Base-by-base conservation (phyloP, 2,329 filamentous ascomycete species). In the Thelonectria rubi region DNA sequence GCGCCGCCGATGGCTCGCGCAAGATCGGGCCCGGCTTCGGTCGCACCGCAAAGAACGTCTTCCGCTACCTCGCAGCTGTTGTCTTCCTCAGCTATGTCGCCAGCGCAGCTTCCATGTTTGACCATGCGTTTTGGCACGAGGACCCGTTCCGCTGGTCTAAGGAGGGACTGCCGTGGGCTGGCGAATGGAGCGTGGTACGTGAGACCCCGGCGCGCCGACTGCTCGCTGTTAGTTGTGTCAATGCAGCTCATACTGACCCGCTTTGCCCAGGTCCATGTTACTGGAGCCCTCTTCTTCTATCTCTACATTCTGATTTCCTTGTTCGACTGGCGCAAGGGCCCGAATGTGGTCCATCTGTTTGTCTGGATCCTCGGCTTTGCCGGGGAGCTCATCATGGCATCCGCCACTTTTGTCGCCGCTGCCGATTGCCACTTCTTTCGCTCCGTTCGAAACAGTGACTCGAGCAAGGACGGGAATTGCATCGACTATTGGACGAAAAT, bases 231-330 rank as follows among this genome's bases (percentile, higher is more conserved):
- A 47, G 52, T 57, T 34, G 30, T 51, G 50, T 50, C 45, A 53
- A 49, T 54, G 43, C 61, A 58, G 53, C 55, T 59, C 46, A 48
- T 62, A 57, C 68, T 72, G 64, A 71, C 65, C 60, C 49, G 52
- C 62, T 64, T 64, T 58, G 63, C 14, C 58, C 72, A 97, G 93
- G 90, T 97, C 73, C 97, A 96, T 77, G 82, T 96, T 65, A 86
- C 92, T 58, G 92, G 90, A 56, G 90, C 92, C 46, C 91, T 93
- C 67, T 97, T 97, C 81, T 88, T 95, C 65, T 95, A 96, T 80
- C 85, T 91, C 51, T 89, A 97, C 68, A 86, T 97, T 67, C 84
- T 96, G 67, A 90, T 97, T 72, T 93, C 93, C 30, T 85, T 98
- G 59, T 84, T 97, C 71, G 94, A 97, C 76, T 91, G 91, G 73